Conservation (phyloP, 768 basidiomycete genomes). For the Tylopilus balloui region DNA sequence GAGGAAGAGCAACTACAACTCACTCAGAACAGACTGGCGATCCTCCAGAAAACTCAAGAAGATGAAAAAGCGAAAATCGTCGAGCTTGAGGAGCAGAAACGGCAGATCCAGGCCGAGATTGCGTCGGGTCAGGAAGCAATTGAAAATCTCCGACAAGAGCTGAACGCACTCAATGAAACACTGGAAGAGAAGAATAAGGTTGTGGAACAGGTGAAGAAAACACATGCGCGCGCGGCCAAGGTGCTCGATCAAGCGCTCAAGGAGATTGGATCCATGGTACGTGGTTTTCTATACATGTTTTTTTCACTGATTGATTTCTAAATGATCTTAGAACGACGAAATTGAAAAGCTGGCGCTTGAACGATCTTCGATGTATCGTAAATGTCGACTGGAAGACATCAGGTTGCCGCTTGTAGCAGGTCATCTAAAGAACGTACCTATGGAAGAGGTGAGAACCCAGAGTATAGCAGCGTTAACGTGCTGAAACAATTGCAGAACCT, state of each 20-base stretch:
- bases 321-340: conserved; percentile 63
- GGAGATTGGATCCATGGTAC: conserved; percentile 78
- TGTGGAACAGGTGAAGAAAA: conserved; percentile 74
- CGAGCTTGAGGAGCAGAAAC: conserved; percentile 53
- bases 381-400: conserved; percentile 92
- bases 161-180: conserved; percentile 54
- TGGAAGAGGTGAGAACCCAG: conserved; percentile 74
- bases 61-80: conserved; percentile 52
- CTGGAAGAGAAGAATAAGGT: conserved; percentile 70
- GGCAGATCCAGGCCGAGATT: conserved; percentile 55
- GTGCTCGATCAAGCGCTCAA: conserved; percentile 84
- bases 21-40: conserved; percentile 57
- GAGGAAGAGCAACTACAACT: conserved; percentile 70
- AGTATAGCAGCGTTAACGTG: not conserved
- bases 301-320: conserved; percentile 4
- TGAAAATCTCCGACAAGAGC: conserved; percentile 53
- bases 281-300: conserved; percentile 29
- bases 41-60: conserved; percentile 47
- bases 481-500: conserved; percentile 51
- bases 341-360: conserved; percentile 87
- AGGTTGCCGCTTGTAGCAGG: conserved; percentile 73
- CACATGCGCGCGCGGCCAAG: conserved; percentile 64
- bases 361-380: conserved; percentile 81
- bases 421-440: conserved; percentile 79
- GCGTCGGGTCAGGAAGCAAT: conserved; percentile 52